Evolutionary conservation across 345 rosid genomes (phyloP), one percentile per base, ranked within the genome.

Genomic region (Dovyalis caffra): DNA sequence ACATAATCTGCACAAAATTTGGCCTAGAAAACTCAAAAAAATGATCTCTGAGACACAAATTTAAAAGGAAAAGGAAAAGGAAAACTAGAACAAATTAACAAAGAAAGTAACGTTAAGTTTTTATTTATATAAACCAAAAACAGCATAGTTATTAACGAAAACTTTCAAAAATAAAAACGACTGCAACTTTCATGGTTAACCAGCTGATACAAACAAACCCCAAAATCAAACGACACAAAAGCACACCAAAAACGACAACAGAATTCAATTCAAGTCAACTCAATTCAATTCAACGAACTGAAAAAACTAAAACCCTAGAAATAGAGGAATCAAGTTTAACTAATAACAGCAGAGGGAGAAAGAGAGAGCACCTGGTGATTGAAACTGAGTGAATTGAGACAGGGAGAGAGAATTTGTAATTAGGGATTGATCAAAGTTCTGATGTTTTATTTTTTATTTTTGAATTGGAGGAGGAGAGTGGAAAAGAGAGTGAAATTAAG

Each of bases 1-100:
- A 40, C 6, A 32, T 58, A 68, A 61, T 47, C 78, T 69, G 70
- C 37, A 47, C 37, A 70, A 20, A 40, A 15, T 57, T n/a, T 62
- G 7, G 20, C 23, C 31, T 15, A 32, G 8, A 40, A 61, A 56
- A 12, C 35, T 5, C 67, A 28, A 43, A 25, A 16, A 26, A 25
- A 14, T 23, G 33, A 20, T 68, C 18, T 45, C 28, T 12, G 23
- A 68, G 33, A 64, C 21, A 18, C 47, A 23, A 33, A 47, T 32
- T 31, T 31, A 31, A n/a, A 10, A 43, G 18, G 8, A 63, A 65
- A 10, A 43, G 18, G 8, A 63, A 65, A 49, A 6, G n/a, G 56
- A 49, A 20, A 49, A 49, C 56, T 49, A 49, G 1, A 49, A 49
- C 56, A 49, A 49, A 49, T 5, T 49, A 20, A 49, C 5, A 49